Percentiles rank a stretch among this genome's conserved stretches.
These are phyloP conservation scores for Taiozyma sp. DNA, from an alignment of 1,139 yeast species.

Conservation along the genomic window DNA sequence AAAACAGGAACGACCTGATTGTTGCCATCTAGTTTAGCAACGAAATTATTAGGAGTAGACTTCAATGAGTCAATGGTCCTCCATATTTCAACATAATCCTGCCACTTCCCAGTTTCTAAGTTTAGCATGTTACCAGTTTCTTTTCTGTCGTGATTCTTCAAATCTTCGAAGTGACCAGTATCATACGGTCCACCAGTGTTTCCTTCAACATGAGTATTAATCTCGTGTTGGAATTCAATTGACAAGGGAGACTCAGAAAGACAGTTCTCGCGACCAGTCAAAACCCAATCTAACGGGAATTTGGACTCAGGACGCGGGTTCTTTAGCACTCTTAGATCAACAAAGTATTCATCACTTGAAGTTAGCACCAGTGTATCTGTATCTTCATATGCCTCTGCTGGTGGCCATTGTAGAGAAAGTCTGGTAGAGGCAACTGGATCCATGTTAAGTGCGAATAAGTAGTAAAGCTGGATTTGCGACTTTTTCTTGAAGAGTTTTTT, in stretches of 20 bases:
- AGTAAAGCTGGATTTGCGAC: too few species aligned
- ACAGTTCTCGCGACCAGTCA: constrained; percentile 35
- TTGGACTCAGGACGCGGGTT: constrained; percentile 3
- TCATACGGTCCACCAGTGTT: constrained; percentile 31
- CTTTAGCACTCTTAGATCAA: constrained; percentile 33
- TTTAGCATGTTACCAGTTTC: constrained; percentile 54
- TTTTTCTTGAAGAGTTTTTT: too few species aligned
- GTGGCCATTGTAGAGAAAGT: constrained; percentile 50
- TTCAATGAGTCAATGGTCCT: constrained; percentile 41
- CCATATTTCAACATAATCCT: constrained; percentile 55
- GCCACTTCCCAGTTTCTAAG: constrained; percentile 38
- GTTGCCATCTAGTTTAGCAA: neutral
- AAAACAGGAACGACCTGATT: constrained; percentile 1
- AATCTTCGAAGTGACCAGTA: constrained; percentile 39
- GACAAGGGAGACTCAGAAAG: constrained; percentile 11
- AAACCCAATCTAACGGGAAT: constrained; percentile 37
- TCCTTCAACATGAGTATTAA: constrained; percentile 32
- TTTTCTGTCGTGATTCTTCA: constrained; percentile 38
- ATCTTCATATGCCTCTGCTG: constrained; percentile 37
- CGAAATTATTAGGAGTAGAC: constrained; percentile 31
- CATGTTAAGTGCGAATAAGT: neutral
- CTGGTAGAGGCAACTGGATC: constrained; percentile 16
- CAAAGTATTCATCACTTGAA: constrained; percentile 30
- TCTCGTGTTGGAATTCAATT: constrained; percentile 38
- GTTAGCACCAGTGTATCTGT: constrained; percentile 50